These are phyloP conservation scores for Alloascoidea hylecoeti DNA, from an alignment of 805 yeast genomes.

Conservation along the genomic window DNA sequence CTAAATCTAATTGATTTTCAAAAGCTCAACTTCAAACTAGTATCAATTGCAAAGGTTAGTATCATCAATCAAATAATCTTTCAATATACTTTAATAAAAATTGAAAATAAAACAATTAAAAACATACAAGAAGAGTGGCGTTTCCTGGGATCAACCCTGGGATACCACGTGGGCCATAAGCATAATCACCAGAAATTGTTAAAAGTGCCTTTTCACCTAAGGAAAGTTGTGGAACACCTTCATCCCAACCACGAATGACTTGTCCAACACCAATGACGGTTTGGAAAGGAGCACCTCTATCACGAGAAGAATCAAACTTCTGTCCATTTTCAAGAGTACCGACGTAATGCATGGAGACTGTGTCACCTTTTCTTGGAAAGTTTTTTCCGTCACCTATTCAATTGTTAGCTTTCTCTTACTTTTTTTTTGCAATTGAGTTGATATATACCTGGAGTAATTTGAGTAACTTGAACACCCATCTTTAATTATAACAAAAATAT, in stretches of 20 bases:
- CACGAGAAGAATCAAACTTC: slow-evolving; percentile 90
- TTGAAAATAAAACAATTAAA: background rate
- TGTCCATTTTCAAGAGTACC: slow-evolving; percentile 94
- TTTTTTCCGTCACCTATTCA: slow-evolving; percentile 66
- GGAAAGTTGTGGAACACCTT: slow-evolving; percentile 82
- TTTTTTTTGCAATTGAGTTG: no score
- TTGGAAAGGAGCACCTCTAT: slow-evolving; percentile 92
- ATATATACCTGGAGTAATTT: slow-evolving; percentile 20
- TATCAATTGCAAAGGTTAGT: slow-evolving; percentile 1
- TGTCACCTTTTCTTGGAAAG: slow-evolving; percentile 80
- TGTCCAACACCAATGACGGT: slow-evolving; percentile 91
- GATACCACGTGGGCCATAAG: slow-evolving; percentile 90
- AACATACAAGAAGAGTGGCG: slow-evolving; percentile 56
- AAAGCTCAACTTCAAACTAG: slow-evolving; percentile 21
- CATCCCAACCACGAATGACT: slow-evolving; percentile 96
- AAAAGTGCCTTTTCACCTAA: slow-evolving; percentile 87
- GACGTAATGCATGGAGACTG: slow-evolving; percentile 86
- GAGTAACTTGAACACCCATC: slow-evolving; percentile 23
- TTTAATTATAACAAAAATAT: no score
- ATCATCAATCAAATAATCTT: background rate
- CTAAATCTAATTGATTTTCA: slow-evolving; percentile 15
- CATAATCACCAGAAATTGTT: slow-evolving; percentile 87
- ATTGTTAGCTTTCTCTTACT: no score
- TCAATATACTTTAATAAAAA: background rate
- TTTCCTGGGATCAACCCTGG: slow-evolving; percentile 96